phyloP scores from a whole-genome alignment of 2,329 filamentous ascomycete genomes.

The Pyrenophora graminea region DNA sequence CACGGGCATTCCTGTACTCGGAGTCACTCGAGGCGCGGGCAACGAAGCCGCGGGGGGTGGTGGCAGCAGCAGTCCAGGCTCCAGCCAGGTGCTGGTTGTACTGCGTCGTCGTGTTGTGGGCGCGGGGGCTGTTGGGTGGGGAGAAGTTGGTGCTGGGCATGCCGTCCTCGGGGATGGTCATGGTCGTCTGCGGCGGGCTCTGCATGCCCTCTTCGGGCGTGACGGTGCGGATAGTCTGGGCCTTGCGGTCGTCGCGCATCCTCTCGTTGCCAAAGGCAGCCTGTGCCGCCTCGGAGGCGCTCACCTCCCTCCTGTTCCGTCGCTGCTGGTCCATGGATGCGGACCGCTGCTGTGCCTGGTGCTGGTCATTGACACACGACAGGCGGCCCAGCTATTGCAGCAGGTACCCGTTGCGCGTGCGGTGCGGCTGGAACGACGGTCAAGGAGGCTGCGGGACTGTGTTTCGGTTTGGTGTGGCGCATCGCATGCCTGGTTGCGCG shows the following conservation, averaged over 20 bases:
- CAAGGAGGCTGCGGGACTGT: constrained; percentile 17
- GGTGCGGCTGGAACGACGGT: constrained; percentile 8
- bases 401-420: constrained; percentile 17
- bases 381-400: constrained; percentile 19
- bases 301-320: constrained; percentile 33
- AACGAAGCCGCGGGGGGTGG: constrained; percentile 34
- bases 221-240: constrained; percentile 62
- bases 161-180: constrained; percentile 26
- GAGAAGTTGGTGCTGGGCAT: constrained; percentile 21
- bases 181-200: too few relatives aligned
- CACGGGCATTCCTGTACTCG: constrained; percentile 38
- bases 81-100: not conserved
- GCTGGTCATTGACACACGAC: constrained; percentile 21
- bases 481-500: constrained; percentile 25
- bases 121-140: constrained; percentile 40
- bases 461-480: constrained; percentile 22
- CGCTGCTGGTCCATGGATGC: constrained; percentile 35
- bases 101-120: constrained; percentile 29
- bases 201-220: constrained; percentile 60
- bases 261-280: constrained; percentile 19
- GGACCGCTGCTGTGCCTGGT: constrained; percentile 19
- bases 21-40: constrained; percentile 41
- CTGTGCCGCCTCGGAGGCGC: constrained; percentile 26
- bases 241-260: constrained; percentile 28
- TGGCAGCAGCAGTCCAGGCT: constrained; percentile 25